phyloP scores from a whole-genome alignment of 768 basidiomycete species.

The Sporobolomyces phaffii region DNA sequence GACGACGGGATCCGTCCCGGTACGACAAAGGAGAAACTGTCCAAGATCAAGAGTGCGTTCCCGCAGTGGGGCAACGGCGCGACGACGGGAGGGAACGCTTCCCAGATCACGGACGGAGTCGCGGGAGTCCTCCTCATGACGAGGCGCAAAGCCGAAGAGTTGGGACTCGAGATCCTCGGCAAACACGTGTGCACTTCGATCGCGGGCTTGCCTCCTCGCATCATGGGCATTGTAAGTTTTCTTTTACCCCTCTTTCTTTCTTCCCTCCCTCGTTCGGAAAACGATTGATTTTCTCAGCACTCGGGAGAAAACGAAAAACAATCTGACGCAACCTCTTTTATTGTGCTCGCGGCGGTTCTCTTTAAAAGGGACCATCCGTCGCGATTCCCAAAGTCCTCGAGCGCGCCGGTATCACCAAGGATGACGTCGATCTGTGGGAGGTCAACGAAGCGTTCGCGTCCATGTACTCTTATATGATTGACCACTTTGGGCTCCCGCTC shows the following conservation, averaged over 20 bases:
- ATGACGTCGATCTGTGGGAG: conserved; percentile 75
- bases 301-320: no score
- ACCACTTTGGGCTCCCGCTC: conserved; percentile 58
- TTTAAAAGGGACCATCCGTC: conserved; percentile 61
- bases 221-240: conserved; percentile 55
- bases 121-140: conserved; percentile 78
- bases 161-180: conserved; percentile 66
- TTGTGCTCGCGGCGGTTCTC: neutral
- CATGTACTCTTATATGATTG: conserved; percentile 68
- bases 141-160: conserved; percentile 66
- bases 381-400: conserved; percentile 72
- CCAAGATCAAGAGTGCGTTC: conserved; percentile 83
- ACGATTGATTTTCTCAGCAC: no score
- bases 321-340: neutral
- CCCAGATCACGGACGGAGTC: conserved; percentile 85
- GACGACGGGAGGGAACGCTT: conserved; percentile 64
- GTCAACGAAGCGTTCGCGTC: conserved; percentile 61
- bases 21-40: conserved; percentile 68
- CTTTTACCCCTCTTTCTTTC: neutral
- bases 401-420: conserved; percentile 58
- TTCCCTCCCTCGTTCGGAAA: no score
- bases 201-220: conserved; percentile 65
- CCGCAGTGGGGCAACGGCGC: conserved; percentile 55
- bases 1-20: conserved; percentile 86
- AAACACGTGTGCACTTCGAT: conserved; percentile 71